These are phyloP conservation scores for Agaricus subrufescens DNA, from an alignment of 768 basidiomycete genomes.

Conservation along the genomic window DNA sequence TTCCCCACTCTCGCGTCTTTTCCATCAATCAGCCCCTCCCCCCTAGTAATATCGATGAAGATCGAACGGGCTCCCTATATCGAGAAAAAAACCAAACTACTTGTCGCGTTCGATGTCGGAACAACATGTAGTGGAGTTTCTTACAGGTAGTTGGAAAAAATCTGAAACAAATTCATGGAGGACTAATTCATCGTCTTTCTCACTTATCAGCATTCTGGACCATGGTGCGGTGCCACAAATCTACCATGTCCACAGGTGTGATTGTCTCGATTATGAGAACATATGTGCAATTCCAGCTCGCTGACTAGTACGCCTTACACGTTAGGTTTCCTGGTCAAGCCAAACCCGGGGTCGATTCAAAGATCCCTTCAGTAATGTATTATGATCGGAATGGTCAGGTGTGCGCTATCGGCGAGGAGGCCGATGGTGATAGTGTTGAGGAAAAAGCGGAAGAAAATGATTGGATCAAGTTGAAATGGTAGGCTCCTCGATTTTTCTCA, in stretches of 20 bases:
- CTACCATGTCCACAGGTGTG: background rate
- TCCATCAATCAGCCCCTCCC: background rate
- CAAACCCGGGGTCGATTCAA: constrained; percentile 31
- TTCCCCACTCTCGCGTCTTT: background rate
- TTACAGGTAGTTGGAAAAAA: background rate
- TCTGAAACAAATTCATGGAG: background rate
- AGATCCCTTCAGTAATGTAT: constrained; percentile 41
- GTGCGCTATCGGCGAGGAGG: constrained; percentile 39
- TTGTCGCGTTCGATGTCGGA: constrained; percentile 1
- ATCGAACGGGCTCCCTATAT: background rate
- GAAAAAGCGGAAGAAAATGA: constrained; percentile 35
- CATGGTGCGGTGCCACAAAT: background rate
- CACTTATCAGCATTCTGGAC: background rate
- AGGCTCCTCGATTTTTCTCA: background rate
- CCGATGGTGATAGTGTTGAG: constrained; percentile 28
- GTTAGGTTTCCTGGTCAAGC: constrained; percentile 39
- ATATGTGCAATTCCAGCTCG: background rate
- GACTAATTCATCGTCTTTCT: too few relatives aligned
- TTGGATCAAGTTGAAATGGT: constrained; percentile 44
- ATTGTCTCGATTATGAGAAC: background rate
- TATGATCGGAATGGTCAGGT: constrained; percentile 34
- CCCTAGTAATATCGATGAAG: background rate
- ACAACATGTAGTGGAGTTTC: constrained; percentile 3
- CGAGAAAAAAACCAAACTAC: background rate
- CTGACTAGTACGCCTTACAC: background rate